Base-by-base conservation (phyloP, 371 early-diverging fungal species). In the Capillidium heterosporum region DNA sequence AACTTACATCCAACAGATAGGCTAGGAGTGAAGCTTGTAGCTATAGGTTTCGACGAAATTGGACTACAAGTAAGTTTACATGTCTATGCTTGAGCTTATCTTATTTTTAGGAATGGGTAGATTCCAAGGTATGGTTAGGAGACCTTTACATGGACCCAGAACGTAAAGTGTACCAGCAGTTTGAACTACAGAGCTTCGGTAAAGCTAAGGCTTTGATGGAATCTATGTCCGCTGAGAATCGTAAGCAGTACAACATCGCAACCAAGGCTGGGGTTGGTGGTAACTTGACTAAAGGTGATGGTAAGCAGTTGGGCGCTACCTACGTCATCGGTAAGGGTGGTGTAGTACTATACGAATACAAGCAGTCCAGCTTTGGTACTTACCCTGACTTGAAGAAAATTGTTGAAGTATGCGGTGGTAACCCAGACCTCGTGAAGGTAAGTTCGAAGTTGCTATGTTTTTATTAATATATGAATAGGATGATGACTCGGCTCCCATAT, bases 101-200 rank as follows among this genome's bases (percentile, higher is more conserved):
- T 10, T 24, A 8, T 13, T 28, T 3, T 10, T 28, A 49, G 49
- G 53, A 53, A 40, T 53, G 53, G 53, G 19, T n/a, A 23, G 27
- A 53, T 8, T 10, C 10, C 7, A 32, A 40, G 10, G 7, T 53
- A 26, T 53, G 53, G 53, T 13, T 32, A 17, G 15, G 15, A 21
- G 53, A 53, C n/a, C 24, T 53, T 4, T 53, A 32, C n/a, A 53
- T 53, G 53, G 53, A 53, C 41, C 39, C 39, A 7, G 5, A 13
- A 21, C 26, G 39, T 13, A 23, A 13, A 7, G 2, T 53, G 1
- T 53, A 53, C 32, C 35, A 53, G 10, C 19, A 49, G 7, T 49
- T 49, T 8, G 28, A 31, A 10, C 19, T 49, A 19, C 11, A 49
- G 23, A 21, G 31, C 11, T 17, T 27, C 17, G 19, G 28, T 10